A percentile compares a stretch with the other conserved stretches of the same genome.
phyloP scores from a whole-genome alignment of 1,284 basidiomycete genomes.

The Boletus albobrunnescens region DNA sequence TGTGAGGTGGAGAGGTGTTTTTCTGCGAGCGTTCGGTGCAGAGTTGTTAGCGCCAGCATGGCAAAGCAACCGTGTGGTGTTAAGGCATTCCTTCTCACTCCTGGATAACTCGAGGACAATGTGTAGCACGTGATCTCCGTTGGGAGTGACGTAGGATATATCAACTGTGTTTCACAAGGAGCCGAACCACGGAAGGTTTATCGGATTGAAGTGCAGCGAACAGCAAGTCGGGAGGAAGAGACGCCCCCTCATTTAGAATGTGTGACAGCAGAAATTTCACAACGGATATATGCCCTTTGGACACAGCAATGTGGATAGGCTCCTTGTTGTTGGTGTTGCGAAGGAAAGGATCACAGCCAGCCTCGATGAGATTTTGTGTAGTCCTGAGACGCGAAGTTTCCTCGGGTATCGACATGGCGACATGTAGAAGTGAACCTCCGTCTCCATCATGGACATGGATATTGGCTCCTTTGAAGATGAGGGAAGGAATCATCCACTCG shows the following conservation, averaged over 20 bases:
- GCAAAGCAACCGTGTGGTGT: background rate
- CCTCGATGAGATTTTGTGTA: background rate
- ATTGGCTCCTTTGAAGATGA: background rate
- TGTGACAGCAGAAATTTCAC: slow-evolving; percentile 2
- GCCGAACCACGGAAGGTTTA: background rate
- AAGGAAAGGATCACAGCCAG: background rate
- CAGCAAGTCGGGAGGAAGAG: background rate
- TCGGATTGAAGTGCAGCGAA: background rate
- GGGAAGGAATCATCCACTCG: background rate
- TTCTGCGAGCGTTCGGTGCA: background rate
- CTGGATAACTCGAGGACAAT: no score
- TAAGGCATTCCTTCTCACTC: background rate
- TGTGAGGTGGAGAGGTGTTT: background rate
- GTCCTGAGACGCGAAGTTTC: background rate
- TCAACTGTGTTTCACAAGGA: background rate
- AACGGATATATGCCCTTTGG: background rate
- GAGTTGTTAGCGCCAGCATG: background rate
- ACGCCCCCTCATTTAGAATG: no score
- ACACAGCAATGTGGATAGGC: background rate
- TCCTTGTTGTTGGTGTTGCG: background rate
- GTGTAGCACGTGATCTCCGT: background rate
- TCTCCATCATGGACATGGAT: background rate
- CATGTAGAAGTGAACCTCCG: slow-evolving; percentile 2
- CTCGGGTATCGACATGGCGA: background rate
- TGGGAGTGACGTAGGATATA: background rate